Evolutionary conservation across 2,329 filamentous ascomycete genomes (phyloP), one percentile per base, ranked within the genome.

Genomic region (Talaromyces sp.): DNA sequence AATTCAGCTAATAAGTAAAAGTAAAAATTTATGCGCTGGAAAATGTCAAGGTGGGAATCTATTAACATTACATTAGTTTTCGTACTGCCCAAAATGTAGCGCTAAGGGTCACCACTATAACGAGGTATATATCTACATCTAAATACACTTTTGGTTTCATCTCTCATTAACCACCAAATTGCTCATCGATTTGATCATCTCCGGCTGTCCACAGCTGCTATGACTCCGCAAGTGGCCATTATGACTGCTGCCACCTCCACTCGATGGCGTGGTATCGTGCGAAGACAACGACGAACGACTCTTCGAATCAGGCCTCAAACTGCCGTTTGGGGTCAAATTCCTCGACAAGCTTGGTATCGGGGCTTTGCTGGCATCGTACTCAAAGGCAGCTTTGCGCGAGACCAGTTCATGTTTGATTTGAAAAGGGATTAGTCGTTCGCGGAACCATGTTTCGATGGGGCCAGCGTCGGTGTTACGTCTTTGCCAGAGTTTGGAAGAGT

Each of bases 361-460:
- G 3, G 76, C 69, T 31, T 72, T 68, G 9, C 69, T 69, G 16
- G 75, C 75, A 50, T 77, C 75, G 57, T 75, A 76, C 25, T 71
- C 72, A 74, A 74, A 77, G 46, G 67, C 73, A 11, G 63, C 68
- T 55, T 71, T 69, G 54, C 70, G 72, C 48, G 70, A 67, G 66
- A 18, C 61, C 63, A 56, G 66, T 72, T 52, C 72, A 68, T 50
- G 46, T n/a, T 50, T 50, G n/a, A 79, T 62, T 48, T 73, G 69
- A 57, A 74, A 67, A 7, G 76, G 73, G 33, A 76, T 71, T 55
- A 75, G 70, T 70, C 72, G 77, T 58, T 79, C 77, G 55, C 76
- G 75, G 1, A 79, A 61, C 23, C 72, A 68, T 12, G 70, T 70
- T 37, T 73, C 72, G 6, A 79, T 64, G 60, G 72, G 65, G 0